Base-by-base conservation (phyloP, 2,329 filamentous ascomycete species). In the Exophiala aquamarina region DNA sequence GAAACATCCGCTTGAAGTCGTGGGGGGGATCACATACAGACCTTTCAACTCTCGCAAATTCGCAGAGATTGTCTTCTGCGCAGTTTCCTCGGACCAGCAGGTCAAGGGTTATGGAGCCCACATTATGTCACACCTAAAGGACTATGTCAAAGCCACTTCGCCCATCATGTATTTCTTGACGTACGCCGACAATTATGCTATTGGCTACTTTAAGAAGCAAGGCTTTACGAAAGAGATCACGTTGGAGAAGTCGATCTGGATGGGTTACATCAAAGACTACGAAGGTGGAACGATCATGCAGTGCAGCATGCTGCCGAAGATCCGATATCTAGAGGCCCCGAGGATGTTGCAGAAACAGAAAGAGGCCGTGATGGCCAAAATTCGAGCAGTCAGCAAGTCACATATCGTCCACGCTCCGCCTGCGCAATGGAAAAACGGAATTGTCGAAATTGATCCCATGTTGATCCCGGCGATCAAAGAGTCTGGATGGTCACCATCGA, bases 231-330 rank as follows among this genome's bases (percentile, higher is more conserved):
- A 98, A 66, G 92, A 98, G 61, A 97, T 98, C 55, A 95, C 91
- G 0, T 81, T 98, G 1, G 87, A 93, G 49, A 87, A 84, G 61
- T 83, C 85, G 2, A 84, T 89, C 3, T 98, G 93, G 93, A 97
- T 97, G 93, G 93, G 93, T 2, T 98, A 97, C 62, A 98, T 98
- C 74, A 98, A 98, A 66, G 93, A 98, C 66, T 98, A 98, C 67
- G 93, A 98, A 70, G 93, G 93, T 48, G 93, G 93, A 49, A 98
- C 93, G 0, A 95, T 98, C 52, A 98, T 98, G 93, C 93, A 98
- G 71, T 98, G 93, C 64, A 89, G 87, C 42, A 97, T 98, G 93
- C 79, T 98, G 15, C 92, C 92, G 6, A 87, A 87, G 54, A 89
- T 97, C 44, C 87, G 93, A 40, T 98, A 98, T 68, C 83, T 98